Evolutionary conservation across 2,329 filamentous ascomycete species (phyloP).

Genomic region (Beauveria scarabaeidicola): DNA sequence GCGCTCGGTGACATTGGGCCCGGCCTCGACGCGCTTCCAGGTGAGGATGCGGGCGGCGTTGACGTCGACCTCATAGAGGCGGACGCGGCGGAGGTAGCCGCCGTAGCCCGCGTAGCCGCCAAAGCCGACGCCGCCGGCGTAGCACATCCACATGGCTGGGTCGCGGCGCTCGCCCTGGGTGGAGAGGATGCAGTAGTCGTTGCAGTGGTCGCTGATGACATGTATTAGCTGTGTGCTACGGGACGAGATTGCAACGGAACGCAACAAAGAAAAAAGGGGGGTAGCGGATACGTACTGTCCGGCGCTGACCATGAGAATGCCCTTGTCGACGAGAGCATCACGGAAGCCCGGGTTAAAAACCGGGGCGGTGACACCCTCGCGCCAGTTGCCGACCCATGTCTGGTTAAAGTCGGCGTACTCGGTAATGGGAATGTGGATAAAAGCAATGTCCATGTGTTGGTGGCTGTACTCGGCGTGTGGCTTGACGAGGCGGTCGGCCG

Average conservation of each 20-base stretch:
- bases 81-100: constrained; percentile 71
- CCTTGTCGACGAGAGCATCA: constrained; percentile 78
- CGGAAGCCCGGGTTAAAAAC: constrained; percentile 88
- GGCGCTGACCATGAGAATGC: constrained; percentile 78
- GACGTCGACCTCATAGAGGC: constrained; percentile 89
- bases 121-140: constrained; percentile 84
- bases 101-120: constrained; percentile 92
- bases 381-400: constrained; percentile 58
- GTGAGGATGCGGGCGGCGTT: constrained; percentile 82
- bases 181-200: constrained; percentile 85
- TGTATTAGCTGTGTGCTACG: constrained; percentile 3
- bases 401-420: constrained; percentile 65
- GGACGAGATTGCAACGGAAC: neutral
- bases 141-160: constrained; percentile 93
- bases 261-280: neutral
- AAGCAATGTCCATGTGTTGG: constrained; percentile 90
- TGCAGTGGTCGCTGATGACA: constrained; percentile 70
- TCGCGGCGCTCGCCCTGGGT: constrained; percentile 34
- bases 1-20: constrained; percentile 37
- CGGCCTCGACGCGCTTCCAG: constrained; percentile 80
- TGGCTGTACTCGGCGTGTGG: constrained; percentile 79
- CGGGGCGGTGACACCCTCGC: constrained; percentile 79
- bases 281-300: constrained; percentile 61
- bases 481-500: constrained; percentile 63
- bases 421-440: constrained; percentile 93